Conservation (phyloP, 2,329 filamentous ascomycete genomes). For the Biscogniauxia marginata region DNA sequence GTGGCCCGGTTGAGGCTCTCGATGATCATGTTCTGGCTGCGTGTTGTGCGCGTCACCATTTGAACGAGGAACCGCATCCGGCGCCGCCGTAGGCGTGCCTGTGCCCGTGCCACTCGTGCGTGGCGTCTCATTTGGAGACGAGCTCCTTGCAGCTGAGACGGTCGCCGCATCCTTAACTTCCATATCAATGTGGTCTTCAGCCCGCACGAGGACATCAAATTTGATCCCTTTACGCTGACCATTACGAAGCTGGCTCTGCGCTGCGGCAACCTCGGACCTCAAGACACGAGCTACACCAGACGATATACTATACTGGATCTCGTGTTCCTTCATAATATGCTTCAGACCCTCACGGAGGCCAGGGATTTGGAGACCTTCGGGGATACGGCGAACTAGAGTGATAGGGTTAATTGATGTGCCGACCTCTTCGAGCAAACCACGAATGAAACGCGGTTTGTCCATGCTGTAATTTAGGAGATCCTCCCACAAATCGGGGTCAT, state of each 20-base stretch:
- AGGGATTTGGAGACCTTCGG: constrained; percentile 88
- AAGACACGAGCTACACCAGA: constrained; percentile 85
- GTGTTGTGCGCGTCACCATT: constrained; percentile 21
- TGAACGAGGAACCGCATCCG: constrained; percentile 12
- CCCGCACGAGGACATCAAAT: constrained; percentile 68
- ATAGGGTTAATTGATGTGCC: constrained; percentile 93
- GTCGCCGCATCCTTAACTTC: constrained; percentile 40
- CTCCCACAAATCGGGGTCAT: constrained; percentile 91
- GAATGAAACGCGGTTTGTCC: constrained; percentile 95
- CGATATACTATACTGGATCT: constrained; percentile 91
- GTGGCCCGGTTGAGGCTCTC: constrained; percentile 49
- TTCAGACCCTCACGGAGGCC: constrained; percentile 84
- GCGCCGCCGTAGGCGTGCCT: constrained; percentile 17
- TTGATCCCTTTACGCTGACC: constrained; percentile 85
- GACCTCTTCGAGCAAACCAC: constrained; percentile 86
- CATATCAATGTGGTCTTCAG: constrained; percentile 42
- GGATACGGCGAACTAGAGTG: constrained; percentile 83
- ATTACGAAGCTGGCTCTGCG: constrained; percentile 75
- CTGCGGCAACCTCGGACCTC: constrained; percentile 79
- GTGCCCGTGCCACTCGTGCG: constrained; percentile 23
- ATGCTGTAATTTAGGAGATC: constrained; percentile 93
- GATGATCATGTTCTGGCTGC: constrained; percentile 31
- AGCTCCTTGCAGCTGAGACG: constrained; percentile 14
- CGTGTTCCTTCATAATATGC: constrained; percentile 91
- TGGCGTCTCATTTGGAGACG: constrained; percentile 17